These are phyloP conservation scores for Novymonas esmeraldas DNA, from an alignment of 208 protist genomes.

Conservation along the genomic window DNA sequence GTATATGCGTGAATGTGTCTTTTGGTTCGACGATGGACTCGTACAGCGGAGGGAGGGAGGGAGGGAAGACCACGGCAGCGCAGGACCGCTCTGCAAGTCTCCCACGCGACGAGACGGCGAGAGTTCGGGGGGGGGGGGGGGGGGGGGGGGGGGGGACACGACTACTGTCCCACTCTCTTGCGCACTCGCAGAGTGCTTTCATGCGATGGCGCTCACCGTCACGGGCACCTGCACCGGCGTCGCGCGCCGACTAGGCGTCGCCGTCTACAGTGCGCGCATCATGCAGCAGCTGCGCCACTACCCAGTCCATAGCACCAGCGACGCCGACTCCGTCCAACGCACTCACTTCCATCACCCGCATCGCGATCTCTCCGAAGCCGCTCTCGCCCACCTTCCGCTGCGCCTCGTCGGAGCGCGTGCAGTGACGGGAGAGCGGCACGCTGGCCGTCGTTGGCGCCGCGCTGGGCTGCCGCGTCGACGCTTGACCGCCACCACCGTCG, in stretches of 20 bases:
- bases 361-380: constrained; percentile 62
- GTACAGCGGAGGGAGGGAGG: background rate
- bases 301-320: constrained; percentile 73
- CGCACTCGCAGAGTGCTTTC: background rate
- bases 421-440: constrained; percentile 12
- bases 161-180: background rate
- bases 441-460: background rate
- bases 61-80: too few species aligned
- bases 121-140: background rate
- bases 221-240: background rate
- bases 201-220: background rate
- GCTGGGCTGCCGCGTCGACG: background rate
- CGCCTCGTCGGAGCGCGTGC: constrained; percentile 1
- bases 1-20: too few species aligned
- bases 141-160: background rate
- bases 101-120: background rate
- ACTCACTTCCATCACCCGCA: constrained; percentile 56
- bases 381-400: constrained; percentile 37
- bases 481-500: background rate
- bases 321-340: constrained; percentile 58
- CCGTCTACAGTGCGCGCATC: constrained; percentile 29
- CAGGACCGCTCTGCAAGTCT: too few species aligned
- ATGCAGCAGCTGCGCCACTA: constrained; percentile 62
- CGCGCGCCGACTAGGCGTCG: constrained; percentile 13
- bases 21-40: too few species aligned